Base-by-base conservation (phyloP, 139 green algal genomes). In the Chlorella sorokiniana region DNA sequence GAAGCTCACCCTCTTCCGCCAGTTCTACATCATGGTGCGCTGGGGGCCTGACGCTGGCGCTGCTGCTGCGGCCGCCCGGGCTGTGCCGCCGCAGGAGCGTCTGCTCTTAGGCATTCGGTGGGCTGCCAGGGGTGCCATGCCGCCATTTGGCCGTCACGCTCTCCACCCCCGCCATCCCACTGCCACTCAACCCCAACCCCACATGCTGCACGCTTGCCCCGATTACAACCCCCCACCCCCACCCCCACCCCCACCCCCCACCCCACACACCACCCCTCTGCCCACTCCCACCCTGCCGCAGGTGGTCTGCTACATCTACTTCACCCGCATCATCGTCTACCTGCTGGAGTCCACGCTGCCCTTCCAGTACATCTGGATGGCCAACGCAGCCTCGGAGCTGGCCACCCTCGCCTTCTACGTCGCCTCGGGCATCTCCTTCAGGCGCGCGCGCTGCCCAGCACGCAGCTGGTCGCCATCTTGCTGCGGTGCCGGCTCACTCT, bases 261-360 rank as follows among this genome's bases (percentile, higher is more conserved):
- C 20, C 59, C 59, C 10, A 41, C 61, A 40, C 40, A 31, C 69
- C 4, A 8, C 42, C 48, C 20, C 22, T 33, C 33, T 40, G 14
- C 35, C n/a, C 31, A 11, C 31, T 29, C 44, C 20, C 9, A 8
- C 56, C 0, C 64, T 4, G 23, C 48, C 76, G 68, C 67, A 89
- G 82, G 89, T 97, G 25, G 92, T 97, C 63, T 87, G 93, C 41
- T 99, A 98, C 89, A 97, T 99, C 77, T 99, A 98, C 91, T 98
- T 98, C 88, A 99, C 95, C 10, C 89, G 96, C 74, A 98, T 99
- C 79, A 91, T 99, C n/a, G 96, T 98, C 31, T 98, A 97, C 89
- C 81, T 99, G 77, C 87, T 99, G 68, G 70, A 92, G 71, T 91
- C 76, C 31, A 96, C 92, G 11, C 86, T 93, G 82, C 87, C 88